Conservation (phyloP, 2,329 filamentous ascomycete genomes). For the Beauveria sp. region DNA sequence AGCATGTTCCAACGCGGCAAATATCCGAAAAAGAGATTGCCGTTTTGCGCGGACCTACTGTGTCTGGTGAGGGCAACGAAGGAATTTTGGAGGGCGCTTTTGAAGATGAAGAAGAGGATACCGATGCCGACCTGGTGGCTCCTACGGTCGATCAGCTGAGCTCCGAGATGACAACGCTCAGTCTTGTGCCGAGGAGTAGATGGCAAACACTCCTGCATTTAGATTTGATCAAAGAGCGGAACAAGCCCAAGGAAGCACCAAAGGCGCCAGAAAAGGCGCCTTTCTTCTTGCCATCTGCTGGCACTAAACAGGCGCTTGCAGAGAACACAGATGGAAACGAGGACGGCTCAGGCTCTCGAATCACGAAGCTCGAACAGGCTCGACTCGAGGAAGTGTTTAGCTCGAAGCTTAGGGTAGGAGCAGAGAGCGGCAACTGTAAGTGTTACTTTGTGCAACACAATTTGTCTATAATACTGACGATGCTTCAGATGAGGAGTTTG, state of each 20-base stretch:
- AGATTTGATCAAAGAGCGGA: constrained; percentile 85
- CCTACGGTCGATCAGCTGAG: constrained; percentile 69
- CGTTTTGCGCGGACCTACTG: constrained; percentile 60
- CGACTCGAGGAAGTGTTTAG: constrained; percentile 53
- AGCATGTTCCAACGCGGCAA: constrained; percentile 76
- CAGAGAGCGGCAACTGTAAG: constrained; percentile 54
- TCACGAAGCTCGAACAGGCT: constrained; percentile 57
- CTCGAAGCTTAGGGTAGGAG: constrained; percentile 46
- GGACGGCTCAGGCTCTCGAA: constrained; percentile 49
- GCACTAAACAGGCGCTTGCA: constrained; percentile 33
- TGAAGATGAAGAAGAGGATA: constrained; percentile 45
- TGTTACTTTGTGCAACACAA: background rate
- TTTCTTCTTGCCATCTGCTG: constrained; percentile 78
- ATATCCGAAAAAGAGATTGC: constrained; percentile 71
- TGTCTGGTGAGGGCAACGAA: constrained; percentile 74
- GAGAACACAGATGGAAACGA: constrained; percentile 29
- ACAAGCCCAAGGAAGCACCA: constrained; percentile 86
- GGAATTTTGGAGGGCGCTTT: constrained; percentile 72
- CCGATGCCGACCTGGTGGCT: constrained; percentile 46
- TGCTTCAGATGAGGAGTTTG: constrained; percentile 52
- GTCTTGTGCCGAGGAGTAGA: constrained; percentile 77
- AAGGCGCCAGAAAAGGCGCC: constrained; percentile 91
- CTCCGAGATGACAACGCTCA: constrained; percentile 77
- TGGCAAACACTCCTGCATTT: constrained; percentile 95
- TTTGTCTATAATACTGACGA: constrained; percentile 15